Evolutionary conservation across 306 rosid genomes (phyloP).

Genomic region (Mucuna pruriens): DNA sequence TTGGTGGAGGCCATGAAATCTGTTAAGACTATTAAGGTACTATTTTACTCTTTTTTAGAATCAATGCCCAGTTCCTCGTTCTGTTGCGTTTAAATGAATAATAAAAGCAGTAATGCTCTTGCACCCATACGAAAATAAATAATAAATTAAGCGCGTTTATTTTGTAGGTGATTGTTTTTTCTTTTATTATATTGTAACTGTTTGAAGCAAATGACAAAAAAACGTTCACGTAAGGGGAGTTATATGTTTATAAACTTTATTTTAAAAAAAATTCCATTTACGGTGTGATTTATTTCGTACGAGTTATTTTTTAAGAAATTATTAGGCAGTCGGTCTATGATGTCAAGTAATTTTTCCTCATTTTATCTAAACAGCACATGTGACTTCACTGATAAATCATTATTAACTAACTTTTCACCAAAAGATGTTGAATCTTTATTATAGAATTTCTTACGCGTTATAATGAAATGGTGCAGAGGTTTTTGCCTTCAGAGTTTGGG

Average conservation of each 20-base stretch:
- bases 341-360: too few relatives aligned
- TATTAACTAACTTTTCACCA: background rate
- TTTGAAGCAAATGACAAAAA: background rate
- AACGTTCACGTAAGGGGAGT: background rate
- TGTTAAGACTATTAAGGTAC: conserved; percentile 62
- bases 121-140: too few relatives aligned
- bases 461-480: conserved; percentile 56
- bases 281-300: too few relatives aligned
- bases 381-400: too few relatives aligned
- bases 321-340: too few relatives aligned
- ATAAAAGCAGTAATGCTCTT: background rate
- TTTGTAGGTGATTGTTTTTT: background rate
- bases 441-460: background rate
- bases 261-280: too few relatives aligned
- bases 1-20: conserved; percentile 65
- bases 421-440: background rate
- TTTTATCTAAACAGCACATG: too few relatives aligned
- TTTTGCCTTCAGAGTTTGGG: conserved; percentile 82
- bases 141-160: background rate
- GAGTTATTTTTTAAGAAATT: too few relatives aligned
- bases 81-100: background rate
- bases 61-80: background rate
- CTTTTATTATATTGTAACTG: background rate
- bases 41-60: background rate
- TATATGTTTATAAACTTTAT: background rate